phyloP scores from a whole-genome alignment of 148 eudicot genomes.

The Selenicereus undatus region DNA sequence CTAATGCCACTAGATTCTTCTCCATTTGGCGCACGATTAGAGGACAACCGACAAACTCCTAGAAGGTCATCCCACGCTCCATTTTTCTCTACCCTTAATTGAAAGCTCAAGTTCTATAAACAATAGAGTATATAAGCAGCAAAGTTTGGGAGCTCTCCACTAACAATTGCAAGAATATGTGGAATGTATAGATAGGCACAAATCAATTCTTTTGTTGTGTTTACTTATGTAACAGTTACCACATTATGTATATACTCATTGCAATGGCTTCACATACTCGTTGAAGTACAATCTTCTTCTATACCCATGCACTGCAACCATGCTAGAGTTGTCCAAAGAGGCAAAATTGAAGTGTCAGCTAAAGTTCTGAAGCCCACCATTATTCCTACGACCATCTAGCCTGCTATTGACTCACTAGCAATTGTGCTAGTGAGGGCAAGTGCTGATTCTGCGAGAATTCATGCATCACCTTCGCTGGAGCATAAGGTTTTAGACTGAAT shows the following conservation, averaged over 20 bases:
- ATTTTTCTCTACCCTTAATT: constrained; percentile 60
- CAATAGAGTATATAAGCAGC: no score
- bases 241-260: not conserved
- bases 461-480: no score
- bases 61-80: constrained; percentile 48
- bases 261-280: not conserved
- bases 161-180: constrained; percentile 4
- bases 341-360: no score
- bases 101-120: constrained; percentile 28
- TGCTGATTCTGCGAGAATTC: no score
- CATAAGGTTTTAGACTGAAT: no score
- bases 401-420: no score
- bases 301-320: no score
- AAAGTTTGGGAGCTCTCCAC: constrained; percentile 3
- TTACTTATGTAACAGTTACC: not conserved
- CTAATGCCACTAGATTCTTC: constrained; percentile 53
- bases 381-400: no score
- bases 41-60: constrained; percentile 41
- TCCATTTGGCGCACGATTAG: constrained; percentile 38
- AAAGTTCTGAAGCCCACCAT: no score
- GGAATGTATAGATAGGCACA: constrained; percentile 8
- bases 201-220: constrained; percentile 17
- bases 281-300: not conserved
- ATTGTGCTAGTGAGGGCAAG: no score
- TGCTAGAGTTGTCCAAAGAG: no score